Base-by-base conservation (phyloP, 768 basidiomycete species). In the Trametes gibbosa region DNA sequence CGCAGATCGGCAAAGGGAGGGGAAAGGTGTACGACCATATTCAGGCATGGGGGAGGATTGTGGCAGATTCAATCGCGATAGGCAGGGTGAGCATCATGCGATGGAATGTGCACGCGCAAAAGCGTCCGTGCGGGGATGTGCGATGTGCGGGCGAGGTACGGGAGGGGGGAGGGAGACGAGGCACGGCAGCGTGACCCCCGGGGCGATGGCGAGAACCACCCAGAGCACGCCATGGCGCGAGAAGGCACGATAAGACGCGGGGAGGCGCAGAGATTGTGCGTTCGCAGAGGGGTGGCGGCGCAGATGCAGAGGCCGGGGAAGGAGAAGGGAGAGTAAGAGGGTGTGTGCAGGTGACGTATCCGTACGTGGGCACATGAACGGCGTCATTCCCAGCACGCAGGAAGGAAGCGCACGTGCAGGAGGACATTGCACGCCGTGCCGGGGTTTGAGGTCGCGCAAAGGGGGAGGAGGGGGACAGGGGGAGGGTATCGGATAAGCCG, bases 31-130 rank as follows among this genome's bases (percentile, higher is more conserved):
- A 25, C 19, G 50, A 17, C 23, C 17, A 32, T 5, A 32, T 5
- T 4, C 29, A 10, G 29, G 29, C 29, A 32, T 32, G 29, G 37
- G 17, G n/a, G 13, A 23, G 46, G n/a, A 46, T 41, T 56, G 54
- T 56, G 54, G 54, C 54, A 56, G 59, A 62, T 62, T 52, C 32
- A 41, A 59, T 48, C 59, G 58, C 55, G 63, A 64, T 64, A 64
- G 59, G 63, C 52, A 61, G 48, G 56, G 61, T 52, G 63, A 60
- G 59, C 63, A 57, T 56, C 29, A 10, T 32, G 5, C 29, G 29
- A 10, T 10, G n/a, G 29, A 32, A 32, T 32, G 29, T 32, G 10
- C 29, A 32, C 29, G 29, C 29, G 29, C 45, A 45, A 62, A 48
- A 58, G 47, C 61, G 41, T 58, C 56, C 56, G 29, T 32, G 5